Evolutionary conservation across 306 rosid genomes (phyloP).

Genomic region (Dicorynia guianensis): DNA sequence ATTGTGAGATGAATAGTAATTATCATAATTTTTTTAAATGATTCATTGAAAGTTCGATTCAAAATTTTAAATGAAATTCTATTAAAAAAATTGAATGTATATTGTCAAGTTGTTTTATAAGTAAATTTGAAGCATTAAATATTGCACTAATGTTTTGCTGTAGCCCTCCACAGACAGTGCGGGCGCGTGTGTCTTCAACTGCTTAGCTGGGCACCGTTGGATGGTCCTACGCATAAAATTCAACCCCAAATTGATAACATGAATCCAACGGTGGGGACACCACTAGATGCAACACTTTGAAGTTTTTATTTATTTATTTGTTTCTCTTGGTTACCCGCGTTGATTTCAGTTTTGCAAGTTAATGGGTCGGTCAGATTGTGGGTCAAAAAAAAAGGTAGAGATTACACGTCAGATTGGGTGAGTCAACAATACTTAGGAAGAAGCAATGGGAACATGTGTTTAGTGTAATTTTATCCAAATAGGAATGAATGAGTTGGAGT

Average conservation of each 20-base stretch:
- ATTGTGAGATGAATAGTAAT: too few relatives aligned
- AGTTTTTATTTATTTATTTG: neutral
- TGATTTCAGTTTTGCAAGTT: constrained; percentile 20
- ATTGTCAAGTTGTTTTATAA: too few relatives aligned
- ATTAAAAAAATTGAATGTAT: too few relatives aligned
- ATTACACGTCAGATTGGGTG: constrained; percentile 21
- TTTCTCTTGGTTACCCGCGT: neutral
- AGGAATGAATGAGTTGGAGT: neutral
- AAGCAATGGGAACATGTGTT: neutral
- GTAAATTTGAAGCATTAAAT: too few relatives aligned
- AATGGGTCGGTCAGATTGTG: constrained; percentile 43
- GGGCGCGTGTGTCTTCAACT: too few relatives aligned
- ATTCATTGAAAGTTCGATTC: too few relatives aligned
- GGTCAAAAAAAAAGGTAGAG: constrained; percentile 54
- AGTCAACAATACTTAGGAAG: constrained; percentile 36
- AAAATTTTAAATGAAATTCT: too few relatives aligned
- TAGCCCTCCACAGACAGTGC: too few relatives aligned
- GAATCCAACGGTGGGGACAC: constrained; percentile 15
- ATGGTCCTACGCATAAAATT: constrained; percentile 24
- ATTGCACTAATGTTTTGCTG: too few relatives aligned
- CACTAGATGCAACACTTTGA: neutral
- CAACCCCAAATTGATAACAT: neutral
- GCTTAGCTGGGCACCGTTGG: constrained; percentile 29
- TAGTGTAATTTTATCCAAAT: neutral
- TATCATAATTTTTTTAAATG: too few relatives aligned